Conservation (phyloP, 2,329 filamentous ascomycete genomes). For the Colletotrichum sp. region DNA sequence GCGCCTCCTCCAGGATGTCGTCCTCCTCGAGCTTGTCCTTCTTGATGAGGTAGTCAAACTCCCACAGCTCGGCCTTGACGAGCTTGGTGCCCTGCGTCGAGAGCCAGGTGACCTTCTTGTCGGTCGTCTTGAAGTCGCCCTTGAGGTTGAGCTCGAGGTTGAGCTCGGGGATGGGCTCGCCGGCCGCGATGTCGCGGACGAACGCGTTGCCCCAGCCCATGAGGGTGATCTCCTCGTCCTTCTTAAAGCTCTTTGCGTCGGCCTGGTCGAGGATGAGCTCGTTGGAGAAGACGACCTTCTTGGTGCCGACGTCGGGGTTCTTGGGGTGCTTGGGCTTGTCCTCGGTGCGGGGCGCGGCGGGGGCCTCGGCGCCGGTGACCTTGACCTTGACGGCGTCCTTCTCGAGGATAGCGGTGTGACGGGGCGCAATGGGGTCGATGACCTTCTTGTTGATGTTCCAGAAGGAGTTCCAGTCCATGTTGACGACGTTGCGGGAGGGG, state of each 20-base stretch:
- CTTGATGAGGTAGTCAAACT: slow-evolving; percentile 93
- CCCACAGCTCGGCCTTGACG: slow-evolving; percentile 83
- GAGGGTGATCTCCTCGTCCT: slow-evolving; percentile 89
- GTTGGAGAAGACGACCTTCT: slow-evolving; percentile 81
- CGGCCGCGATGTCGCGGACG: slow-evolving; percentile 68
- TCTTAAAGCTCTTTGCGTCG: slow-evolving; percentile 80
- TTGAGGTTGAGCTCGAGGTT: slow-evolving; percentile 88
- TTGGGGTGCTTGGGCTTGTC: slow-evolving; percentile 89
- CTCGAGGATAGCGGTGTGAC: slow-evolving; percentile 74
- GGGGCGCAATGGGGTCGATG: slow-evolving; percentile 77
- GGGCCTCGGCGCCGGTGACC: slow-evolving; percentile 71
- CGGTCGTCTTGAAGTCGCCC: slow-evolving; percentile 92
- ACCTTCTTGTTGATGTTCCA: slow-evolving; percentile 81
- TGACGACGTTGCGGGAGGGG: slow-evolving; percentile 81
- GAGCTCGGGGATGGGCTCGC: slow-evolving; percentile 68
- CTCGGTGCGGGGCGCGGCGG: slow-evolving; percentile 65
- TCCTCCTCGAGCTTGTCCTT: slow-evolving; percentile 94
- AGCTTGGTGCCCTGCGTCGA: slow-evolving; percentile 77
- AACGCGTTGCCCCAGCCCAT: slow-evolving; percentile 97
- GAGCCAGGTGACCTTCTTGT: slow-evolving; percentile 97
- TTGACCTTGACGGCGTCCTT: slow-evolving; percentile 74
- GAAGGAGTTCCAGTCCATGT: slow-evolving; percentile 81
- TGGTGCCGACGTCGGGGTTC: slow-evolving; percentile 82
- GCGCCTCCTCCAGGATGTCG: slow-evolving; percentile 81
- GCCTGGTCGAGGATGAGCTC: slow-evolving; percentile 84